Base-by-base conservation (phyloP, 1,284 basidiomycete genomes). In the Thecaphora thlaspeos region DNA sequence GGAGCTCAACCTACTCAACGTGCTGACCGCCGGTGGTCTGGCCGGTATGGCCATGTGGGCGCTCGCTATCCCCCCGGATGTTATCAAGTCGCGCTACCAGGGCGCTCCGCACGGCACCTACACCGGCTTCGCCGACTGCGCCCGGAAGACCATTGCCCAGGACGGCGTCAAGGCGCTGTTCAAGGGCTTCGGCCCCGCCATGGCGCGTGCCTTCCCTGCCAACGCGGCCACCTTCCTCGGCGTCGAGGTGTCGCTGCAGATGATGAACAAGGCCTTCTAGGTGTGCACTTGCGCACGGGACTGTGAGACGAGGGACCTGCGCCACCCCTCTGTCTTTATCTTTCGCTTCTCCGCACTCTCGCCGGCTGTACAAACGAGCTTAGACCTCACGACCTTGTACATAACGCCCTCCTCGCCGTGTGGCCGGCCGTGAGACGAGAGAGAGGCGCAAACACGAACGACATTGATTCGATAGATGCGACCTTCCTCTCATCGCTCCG, bases 71-170 rank as follows among this genome's bases (percentile, higher is more conserved):
- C 74, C 65, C 26, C 63, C 60, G 26, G 58, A 67, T 58, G 59
- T 43, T 26, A 82, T 98, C 77, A 99, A 99, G 84, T 96, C 92
- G 37, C 85, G 95, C 55, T 83, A 97, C 46, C 95, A 99, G 80
- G 91, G 90, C n/a, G 94, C 95, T 24, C 92, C 93, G 21, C 86
- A 87, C 4, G 95, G 95, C 23, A 96, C 92, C 14, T 99, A 98
- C 81, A 87, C 86, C 43, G 92, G 95, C 37, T 85, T 98, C 77
- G 70, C 96, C 56, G 95, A 99, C 79, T 99, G 95, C 76, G 86
- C 88, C 28, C 82, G 87, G 48, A 91, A 96, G 81, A 91, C 92
- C 4, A 88, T 98, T 64, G 89, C 90, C n/a, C 83, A 83, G 55
- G 93, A 97, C 79, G 95, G 95, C 43, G 82, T 89, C 22, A 82